phyloP scores from a whole-genome alignment of 495 filamentous ascomycete species.

The Aspergillus sclerotioniger region DNA sequence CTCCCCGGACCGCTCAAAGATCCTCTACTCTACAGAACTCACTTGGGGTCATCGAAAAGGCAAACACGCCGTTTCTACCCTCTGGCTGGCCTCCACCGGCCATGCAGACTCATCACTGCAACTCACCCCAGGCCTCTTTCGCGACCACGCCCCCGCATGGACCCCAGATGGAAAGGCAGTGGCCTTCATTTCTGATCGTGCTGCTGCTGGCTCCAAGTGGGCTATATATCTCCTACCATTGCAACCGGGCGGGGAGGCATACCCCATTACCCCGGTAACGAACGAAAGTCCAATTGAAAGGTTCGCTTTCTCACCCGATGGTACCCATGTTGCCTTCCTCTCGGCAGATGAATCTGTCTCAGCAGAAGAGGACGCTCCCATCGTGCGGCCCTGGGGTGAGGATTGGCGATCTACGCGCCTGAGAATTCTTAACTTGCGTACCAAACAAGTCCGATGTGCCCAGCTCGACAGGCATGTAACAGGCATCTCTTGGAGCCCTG shows the following conservation, averaged over 20 bases:
- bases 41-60: slow-evolving; percentile 14
- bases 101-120: slow-evolving; percentile 19
- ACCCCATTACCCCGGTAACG: slow-evolving; percentile 12
- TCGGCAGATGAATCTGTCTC: slow-evolving; percentile 12
- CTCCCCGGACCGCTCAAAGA: slow-evolving; percentile 18
- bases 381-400: background rate
- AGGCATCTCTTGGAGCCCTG: too few relatives aligned
- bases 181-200: slow-evolving; percentile 26
- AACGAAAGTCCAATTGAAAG: slow-evolving; percentile 9
- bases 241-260: slow-evolving; percentile 19
- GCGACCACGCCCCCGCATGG: slow-evolving; percentile 21
- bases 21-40: slow-evolving; percentile 21
- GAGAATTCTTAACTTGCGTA: background rate
- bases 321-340: slow-evolving; percentile 19
- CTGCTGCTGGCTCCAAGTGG: slow-evolving; percentile 12
- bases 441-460: background rate
- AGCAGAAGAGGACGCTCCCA: background rate
- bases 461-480: too few relatives aligned
- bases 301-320: slow-evolving; percentile 19
- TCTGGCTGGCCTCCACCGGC: slow-evolving; percentile 24
- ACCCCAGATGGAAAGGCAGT: slow-evolving; percentile 21
- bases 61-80: slow-evolving; percentile 17
- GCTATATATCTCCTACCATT: slow-evolving; percentile 21
- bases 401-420: background rate
- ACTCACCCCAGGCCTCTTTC: slow-evolving; percentile 25